Conservation (phyloP, 768 basidiomycete genomes). For the Boletus huronensis region DNA sequence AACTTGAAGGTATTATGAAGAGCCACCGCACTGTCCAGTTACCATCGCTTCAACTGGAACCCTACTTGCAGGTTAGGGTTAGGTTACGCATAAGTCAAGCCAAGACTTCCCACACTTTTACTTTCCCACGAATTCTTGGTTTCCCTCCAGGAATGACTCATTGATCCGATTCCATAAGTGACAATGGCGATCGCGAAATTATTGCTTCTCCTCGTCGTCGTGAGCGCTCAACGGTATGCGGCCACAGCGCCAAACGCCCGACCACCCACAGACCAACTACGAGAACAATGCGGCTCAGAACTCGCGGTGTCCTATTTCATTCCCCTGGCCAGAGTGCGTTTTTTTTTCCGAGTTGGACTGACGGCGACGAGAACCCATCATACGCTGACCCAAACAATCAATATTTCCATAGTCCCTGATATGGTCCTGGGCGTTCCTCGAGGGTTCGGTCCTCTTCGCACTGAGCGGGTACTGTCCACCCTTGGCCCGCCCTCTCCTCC, state of each 20-base stretch:
- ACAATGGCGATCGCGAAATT: conserved; percentile 6
- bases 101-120: no score
- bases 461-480: background rate
- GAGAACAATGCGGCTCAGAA: conserved; percentile 10
- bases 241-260: conserved; percentile 16
- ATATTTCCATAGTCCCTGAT: background rate
- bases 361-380: no score
- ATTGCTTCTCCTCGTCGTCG: conserved; percentile 2
- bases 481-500: background rate
- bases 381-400: background rate
- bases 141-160: no score
- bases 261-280: conserved; percentile 10
- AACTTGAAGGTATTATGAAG: no score
- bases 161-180: no score
- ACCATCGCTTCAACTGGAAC: no score
- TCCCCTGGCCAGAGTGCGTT: background rate
- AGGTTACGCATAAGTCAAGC: no score
- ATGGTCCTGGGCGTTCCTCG: conserved; percentile 7
- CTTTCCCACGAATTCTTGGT: no score
- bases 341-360: background rate
- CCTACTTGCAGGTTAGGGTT: no score
- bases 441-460: conserved; percentile 1
- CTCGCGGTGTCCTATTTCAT: background rate
- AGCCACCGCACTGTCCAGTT: no score
- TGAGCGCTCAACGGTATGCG: background rate